Evolutionary conservation across 306 rosid species (phyloP), one percentile per base, ranked within the genome.

Genomic region (Cajanus cajan): DNA sequence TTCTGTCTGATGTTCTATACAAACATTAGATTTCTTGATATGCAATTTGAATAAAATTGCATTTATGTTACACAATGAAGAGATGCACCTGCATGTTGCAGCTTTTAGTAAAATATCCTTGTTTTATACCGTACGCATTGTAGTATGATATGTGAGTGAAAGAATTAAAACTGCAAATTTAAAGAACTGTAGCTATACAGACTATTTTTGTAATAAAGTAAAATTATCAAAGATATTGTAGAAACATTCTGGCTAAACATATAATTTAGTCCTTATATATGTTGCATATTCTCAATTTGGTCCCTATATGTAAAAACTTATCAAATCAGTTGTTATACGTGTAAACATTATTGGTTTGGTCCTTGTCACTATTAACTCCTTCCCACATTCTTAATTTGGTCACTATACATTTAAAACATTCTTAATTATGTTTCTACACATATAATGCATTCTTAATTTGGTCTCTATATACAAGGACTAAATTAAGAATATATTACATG

Each of bases 111-210:
- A 51, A 57, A 47, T 64, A 63, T 78, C 16, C 13, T 44, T 67
- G 62, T 73, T 64, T 57, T 51, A 36, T 58, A 44, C 59, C 50
- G 78, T 69, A 13, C 40, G 47, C 7, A 57, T 48, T 79, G 64
- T 36, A 59, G 76, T 71, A 52, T 36, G 68, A 59, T 58, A 74
- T 44, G 41, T 6, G 3, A 61, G 54, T 37, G 45, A 39, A 31
- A 54, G 72, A 51, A 78, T n/a, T n/a, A n/a, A 51, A 36, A 58
- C 41, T 66, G 41, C 73, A 59, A 64, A 45, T n/a, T 57, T 40
- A 8, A 79, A 74, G 24, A 50, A 44, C 52, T 24, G 50, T 43
- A 62, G 44, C 8, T 81, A 21, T 41, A 22, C 62, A 41, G 34
- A 55, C 22, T 54, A 52, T 4, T 28, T 80, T 33, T 73, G 63